A percentile compares a stretch with the other conserved stretches of the same genome.
Conservation (phyloP, 2,329 filamentous ascomycete genomes). For the Monilinia laxa region DNA sequence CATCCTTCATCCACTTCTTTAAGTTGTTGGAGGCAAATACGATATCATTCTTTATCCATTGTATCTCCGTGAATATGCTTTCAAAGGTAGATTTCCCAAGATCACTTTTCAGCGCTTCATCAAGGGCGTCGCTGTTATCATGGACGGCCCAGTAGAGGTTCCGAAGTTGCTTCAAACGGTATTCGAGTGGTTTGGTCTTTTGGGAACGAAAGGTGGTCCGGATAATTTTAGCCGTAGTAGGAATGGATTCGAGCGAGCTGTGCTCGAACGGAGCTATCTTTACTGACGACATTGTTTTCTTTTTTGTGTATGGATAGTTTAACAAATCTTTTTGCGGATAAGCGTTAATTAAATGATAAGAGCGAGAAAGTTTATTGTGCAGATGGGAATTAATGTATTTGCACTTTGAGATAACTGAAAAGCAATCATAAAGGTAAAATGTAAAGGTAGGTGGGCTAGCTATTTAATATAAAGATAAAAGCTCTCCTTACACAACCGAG, state of each 20-base stretch:
- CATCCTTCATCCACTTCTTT: conserved; percentile 79
- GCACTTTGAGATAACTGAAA: no score
- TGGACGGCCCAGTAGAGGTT: conserved; percentile 92
- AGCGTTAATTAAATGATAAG: background rate
- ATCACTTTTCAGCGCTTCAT: conserved; percentile 74
- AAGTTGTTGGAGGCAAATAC: conserved; percentile 76
- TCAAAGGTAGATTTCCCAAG: conserved; percentile 77
- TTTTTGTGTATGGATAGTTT: background rate
- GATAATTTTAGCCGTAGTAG: conserved; percentile 57
- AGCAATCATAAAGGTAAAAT: no score
- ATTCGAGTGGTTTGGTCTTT: conserved; percentile 79
- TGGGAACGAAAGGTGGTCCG: conserved; percentile 72
- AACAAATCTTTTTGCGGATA: no score
- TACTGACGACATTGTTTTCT: conserved; percentile 23
- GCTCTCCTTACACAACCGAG: no score
- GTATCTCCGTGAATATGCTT: conserved; percentile 69
- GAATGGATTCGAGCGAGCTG: conserved; percentile 67
- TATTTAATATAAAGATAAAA: no score
- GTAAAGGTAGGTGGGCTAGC: no score
- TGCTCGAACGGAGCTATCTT: conserved; percentile 49
- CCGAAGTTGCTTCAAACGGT: conserved; percentile 80
- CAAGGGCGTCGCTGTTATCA: conserved; percentile 71
- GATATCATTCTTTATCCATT: conserved; percentile 79
- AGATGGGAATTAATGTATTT: no score
- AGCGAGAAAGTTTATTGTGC: background rate